Conservation (phyloP, 2,329 filamentous ascomycete species). For the Claviceps lovelessii region DNA sequence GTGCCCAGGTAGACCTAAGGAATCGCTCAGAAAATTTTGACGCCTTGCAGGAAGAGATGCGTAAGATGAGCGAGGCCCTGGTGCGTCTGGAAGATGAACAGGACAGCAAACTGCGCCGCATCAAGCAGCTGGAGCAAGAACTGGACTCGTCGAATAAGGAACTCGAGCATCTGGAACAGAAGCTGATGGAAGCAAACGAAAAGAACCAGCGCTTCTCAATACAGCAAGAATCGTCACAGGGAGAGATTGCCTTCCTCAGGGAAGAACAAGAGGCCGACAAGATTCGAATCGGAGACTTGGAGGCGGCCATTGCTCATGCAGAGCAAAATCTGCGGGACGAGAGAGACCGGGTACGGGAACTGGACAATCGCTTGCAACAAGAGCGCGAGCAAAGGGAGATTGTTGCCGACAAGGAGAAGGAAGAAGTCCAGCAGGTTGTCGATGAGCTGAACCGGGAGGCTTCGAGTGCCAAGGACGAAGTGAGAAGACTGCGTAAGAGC, state of each 20-base stretch:
- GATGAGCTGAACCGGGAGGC: slow-evolving; percentile 84
- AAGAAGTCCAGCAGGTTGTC: slow-evolving; percentile 85
- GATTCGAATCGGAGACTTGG: slow-evolving; percentile 90
- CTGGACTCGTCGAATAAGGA: slow-evolving; percentile 74
- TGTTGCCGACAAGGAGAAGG: slow-evolving; percentile 76
- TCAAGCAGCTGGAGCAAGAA: slow-evolving; percentile 71
- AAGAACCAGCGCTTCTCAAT: slow-evolving; percentile 81
- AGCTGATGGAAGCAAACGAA: slow-evolving; percentile 68
- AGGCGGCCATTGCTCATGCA: slow-evolving; percentile 65
- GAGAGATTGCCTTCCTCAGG: slow-evolving; percentile 84
- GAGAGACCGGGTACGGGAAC: slow-evolving; percentile 57
- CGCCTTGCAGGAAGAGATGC: slow-evolving; percentile 87
- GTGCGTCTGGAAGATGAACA: slow-evolving; percentile 83
- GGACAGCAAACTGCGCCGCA: slow-evolving; percentile 60
- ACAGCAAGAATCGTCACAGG: slow-evolving; percentile 82
- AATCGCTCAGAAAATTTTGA: slow-evolving; percentile 76
- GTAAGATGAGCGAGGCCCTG: slow-evolving; percentile 74
- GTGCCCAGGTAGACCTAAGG: slow-evolving; percentile 55
- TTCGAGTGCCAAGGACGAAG: slow-evolving; percentile 71
- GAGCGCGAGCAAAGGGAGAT: slow-evolving; percentile 80
- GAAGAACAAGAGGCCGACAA: slow-evolving; percentile 97
- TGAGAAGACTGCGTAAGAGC: slow-evolving; percentile 65
- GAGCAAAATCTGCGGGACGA: slow-evolving; percentile 73
- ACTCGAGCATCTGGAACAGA: slow-evolving; percentile 71
- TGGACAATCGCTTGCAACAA: slow-evolving; percentile 60